Evolutionary conservation across 208 protist genomes (phyloP).

Genomic region (Crithidia expoeki): DNA sequence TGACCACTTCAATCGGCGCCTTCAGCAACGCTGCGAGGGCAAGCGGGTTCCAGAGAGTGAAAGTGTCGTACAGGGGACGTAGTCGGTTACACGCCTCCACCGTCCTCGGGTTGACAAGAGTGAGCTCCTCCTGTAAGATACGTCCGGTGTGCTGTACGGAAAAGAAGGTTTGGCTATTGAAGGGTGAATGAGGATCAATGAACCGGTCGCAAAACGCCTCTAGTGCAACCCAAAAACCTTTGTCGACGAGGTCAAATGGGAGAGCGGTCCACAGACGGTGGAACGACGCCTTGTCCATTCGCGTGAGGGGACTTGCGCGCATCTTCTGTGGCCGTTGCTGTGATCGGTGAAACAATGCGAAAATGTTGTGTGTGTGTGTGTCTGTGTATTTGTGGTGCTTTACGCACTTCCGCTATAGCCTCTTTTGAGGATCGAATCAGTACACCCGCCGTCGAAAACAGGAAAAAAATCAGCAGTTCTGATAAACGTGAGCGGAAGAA

Average conservation of each 20-base stretch:
- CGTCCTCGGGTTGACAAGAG: slow-evolving; percentile 35
- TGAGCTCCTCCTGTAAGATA: slow-evolving; percentile 37
- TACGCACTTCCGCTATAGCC: too few relatives aligned
- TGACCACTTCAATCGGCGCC: slow-evolving; percentile 53
- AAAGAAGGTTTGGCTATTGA: slow-evolving; percentile 62
- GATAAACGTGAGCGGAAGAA: not conserved
- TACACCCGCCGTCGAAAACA: not conserved
- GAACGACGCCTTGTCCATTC: slow-evolving; percentile 42
- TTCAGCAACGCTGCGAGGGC: slow-evolving; percentile 60
- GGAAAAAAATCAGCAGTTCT: not conserved
- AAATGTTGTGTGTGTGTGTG: too few relatives aligned
- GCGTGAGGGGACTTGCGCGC: not conserved
- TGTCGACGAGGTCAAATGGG: slow-evolving; percentile 53
- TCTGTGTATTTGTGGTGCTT: not conserved
- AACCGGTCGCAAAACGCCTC: slow-evolving; percentile 61
- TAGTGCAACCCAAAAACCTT: slow-evolving; percentile 65
- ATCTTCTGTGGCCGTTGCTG: slow-evolving; percentile 4
- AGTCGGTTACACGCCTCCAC: slow-evolving; percentile 53
- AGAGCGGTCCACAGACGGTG: slow-evolving; percentile 57
- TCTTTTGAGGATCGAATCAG: too few relatives aligned
- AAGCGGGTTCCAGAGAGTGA: slow-evolving; percentile 82
- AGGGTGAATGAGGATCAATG: slow-evolving; percentile 41
- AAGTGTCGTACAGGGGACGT: slow-evolving; percentile 57
- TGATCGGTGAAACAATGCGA: not conserved
- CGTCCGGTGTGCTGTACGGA: slow-evolving; percentile 45